Conservation (phyloP, 2,329 filamentous ascomycete species). For the Metarhizium rileyi region DNA sequence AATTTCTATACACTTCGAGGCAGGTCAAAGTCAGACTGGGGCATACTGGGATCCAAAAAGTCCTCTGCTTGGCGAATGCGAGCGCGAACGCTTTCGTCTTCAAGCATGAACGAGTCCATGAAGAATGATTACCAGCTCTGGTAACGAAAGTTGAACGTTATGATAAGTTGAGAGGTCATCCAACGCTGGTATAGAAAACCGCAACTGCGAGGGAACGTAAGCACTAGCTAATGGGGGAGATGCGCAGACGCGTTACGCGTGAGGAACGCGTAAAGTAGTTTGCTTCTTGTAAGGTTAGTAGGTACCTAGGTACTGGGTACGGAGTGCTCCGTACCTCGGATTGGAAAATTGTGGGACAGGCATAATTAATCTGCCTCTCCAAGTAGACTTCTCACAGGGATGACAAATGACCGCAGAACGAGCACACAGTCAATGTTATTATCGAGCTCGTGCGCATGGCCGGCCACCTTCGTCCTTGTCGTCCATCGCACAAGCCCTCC, state of each 20-base stretch:
- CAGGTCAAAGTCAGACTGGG: neutral
- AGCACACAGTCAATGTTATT: too few species aligned
- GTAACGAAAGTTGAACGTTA: neutral
- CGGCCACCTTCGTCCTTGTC: too few species aligned
- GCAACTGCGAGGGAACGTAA: neutral
- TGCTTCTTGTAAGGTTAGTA: neutral
- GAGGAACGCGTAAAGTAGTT: neutral
- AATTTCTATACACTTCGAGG: neutral
- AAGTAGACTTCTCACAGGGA: too few species aligned
- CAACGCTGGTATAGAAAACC: neutral
- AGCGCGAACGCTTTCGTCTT: slow-evolving; percentile 76
- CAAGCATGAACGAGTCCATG: slow-evolving; percentile 68
- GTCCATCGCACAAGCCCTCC: neutral
- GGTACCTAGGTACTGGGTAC: too few species aligned
- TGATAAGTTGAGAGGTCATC: neutral
- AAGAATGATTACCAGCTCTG: slow-evolving; percentile 8
- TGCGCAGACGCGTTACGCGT: neutral
- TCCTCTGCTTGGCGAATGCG: slow-evolving; percentile 81
- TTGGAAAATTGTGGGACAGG: too few species aligned
- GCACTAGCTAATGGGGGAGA: neutral
- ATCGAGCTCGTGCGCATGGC: too few species aligned
- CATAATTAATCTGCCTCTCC: too few species aligned
- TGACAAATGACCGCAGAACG: too few species aligned
- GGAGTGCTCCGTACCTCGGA: too few species aligned
- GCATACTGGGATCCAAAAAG: slow-evolving; percentile 84